phyloP scores from a whole-genome alignment of 805 yeast genomes.

The Candida tibetensis region DNA sequence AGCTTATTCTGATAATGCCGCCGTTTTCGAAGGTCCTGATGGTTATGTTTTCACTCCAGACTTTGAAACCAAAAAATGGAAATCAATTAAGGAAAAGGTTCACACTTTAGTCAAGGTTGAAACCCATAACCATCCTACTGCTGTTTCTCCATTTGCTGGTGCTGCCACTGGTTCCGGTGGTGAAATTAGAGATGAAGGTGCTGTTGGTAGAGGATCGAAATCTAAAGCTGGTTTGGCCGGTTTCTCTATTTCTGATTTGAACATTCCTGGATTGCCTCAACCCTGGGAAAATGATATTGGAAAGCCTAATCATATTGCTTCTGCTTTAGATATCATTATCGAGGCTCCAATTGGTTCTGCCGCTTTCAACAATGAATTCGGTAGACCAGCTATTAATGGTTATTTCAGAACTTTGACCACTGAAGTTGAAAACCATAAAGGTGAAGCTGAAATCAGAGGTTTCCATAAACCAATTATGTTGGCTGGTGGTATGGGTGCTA shows the following conservation, averaged over 20 bases:
- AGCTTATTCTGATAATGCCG: slow-evolving; percentile 97
- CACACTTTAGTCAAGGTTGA: slow-evolving; percentile 94
- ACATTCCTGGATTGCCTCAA: slow-evolving; percentile 79
- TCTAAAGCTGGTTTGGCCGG: slow-evolving; percentile 96
- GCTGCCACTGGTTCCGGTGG: slow-evolving; percentile 99
- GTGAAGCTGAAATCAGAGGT: slow-evolving; percentile 79
- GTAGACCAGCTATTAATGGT: slow-evolving; percentile 96
- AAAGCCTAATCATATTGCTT: slow-evolving; percentile 89
- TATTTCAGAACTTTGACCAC: slow-evolving; percentile 95
- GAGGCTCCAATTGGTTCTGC: slow-evolving; percentile 98
- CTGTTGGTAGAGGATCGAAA: slow-evolving; percentile 97
- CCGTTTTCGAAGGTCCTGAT: slow-evolving; percentile 82
- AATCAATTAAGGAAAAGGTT: slow-evolving; percentile 68
- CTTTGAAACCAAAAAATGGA: slow-evolving; percentile 68
- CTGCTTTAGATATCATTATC: slow-evolving; percentile 89
- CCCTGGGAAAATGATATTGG: slow-evolving; percentile 96
- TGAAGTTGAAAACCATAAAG: slow-evolving; percentile 58
- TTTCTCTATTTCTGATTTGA: slow-evolving; percentile 84
- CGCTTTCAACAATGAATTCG: slow-evolving; percentile 97
- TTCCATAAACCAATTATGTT: slow-evolving; percentile 99
- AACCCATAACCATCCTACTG: slow-evolving; percentile 99
- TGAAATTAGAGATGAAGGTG: slow-evolving; percentile 99
- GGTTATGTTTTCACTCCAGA: slow-evolving; percentile 82
- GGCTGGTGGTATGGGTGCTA: slow-evolving; percentile 99
- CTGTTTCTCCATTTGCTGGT: slow-evolving; percentile 98